Conservation (phyloP, 2,329 filamentous ascomycete species). For the Calonectria pauciramosa region DNA sequence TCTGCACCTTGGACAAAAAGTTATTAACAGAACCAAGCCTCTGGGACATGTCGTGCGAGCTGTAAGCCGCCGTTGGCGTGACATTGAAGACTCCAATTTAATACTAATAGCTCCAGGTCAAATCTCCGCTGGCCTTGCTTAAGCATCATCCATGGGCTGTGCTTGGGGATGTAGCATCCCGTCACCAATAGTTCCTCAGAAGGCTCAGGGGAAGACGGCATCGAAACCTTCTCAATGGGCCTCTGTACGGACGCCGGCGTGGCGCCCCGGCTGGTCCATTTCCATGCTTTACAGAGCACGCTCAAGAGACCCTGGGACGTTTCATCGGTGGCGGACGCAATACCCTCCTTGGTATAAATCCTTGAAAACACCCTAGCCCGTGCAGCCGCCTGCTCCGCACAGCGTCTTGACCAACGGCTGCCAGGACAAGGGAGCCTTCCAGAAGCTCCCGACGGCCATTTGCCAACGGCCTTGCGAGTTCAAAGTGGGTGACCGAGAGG, state of each 20-base stretch:
- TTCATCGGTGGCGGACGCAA: slow-evolving; percentile 20
- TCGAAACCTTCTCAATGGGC: background rate
- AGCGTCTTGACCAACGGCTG: background rate
- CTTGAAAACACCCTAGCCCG: slow-evolving; percentile 4
- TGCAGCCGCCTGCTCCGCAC: background rate
- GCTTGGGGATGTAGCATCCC: background rate
- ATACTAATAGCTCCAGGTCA: background rate
- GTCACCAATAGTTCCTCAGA: background rate
- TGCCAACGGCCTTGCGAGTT: background rate
- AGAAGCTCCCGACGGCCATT: background rate
- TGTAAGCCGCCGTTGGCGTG: background rate
- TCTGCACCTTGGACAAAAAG: background rate
- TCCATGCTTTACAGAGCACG: background rate
- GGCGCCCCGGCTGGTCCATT: slow-evolving; percentile 4
- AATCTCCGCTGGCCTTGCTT: slow-evolving; percentile 1
- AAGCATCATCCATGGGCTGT: background rate
- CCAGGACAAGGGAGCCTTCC: slow-evolving; percentile 5
- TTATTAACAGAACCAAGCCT: slow-evolving; percentile 1
- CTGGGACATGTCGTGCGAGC: slow-evolving; percentile 3
- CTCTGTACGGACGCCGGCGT: background rate
- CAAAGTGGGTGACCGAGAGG: background rate
- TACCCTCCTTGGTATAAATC: slow-evolving; percentile 5
- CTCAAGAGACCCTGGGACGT: slow-evolving; percentile 9
- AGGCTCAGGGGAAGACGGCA: background rate
- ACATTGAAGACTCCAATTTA: slow-evolving; percentile 5